phyloP scores from a whole-genome alignment of 208 protist species.

The Acanthamoeba triangularis region DNA sequence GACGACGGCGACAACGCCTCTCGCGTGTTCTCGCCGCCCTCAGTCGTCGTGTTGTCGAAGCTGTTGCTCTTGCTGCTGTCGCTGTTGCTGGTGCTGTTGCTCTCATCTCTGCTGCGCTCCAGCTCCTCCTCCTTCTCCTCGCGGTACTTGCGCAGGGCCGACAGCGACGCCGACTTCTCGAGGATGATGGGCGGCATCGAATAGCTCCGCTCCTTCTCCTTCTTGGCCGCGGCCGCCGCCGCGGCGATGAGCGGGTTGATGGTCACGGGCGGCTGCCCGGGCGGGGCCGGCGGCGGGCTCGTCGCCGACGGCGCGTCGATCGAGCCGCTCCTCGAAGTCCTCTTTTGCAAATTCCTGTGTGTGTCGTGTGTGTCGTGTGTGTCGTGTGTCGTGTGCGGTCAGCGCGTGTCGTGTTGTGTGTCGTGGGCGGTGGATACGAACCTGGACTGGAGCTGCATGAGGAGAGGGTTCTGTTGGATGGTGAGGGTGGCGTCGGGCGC shows the following conservation, averaged over 20 bases:
- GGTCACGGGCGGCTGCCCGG: neutral
- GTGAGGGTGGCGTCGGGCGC: slow-evolving; percentile 17
- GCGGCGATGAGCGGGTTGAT: slow-evolving; percentile 49
- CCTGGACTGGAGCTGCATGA: slow-evolving; percentile 53
- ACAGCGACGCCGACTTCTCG: slow-evolving; percentile 59
- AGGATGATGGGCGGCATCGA: slow-evolving; percentile 61
- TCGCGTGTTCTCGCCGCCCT: neutral
- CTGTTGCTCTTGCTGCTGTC: neutral
- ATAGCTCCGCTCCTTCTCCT: slow-evolving; percentile 43
- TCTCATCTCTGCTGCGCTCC: neutral
- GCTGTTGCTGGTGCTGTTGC: neutral
- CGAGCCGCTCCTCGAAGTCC: neutral
- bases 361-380: neutral
- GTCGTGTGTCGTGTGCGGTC: neutral
- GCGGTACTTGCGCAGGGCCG: slow-evolving; percentile 20
- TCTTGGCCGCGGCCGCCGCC: slow-evolving; percentile 1
- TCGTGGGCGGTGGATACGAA: neutral
- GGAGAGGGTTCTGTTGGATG: slow-evolving; percentile 36
- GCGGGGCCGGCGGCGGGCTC: neutral
- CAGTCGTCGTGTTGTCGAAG: neutral
- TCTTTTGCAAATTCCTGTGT: neutral
- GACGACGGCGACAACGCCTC: neutral
- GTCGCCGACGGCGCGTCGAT: slow-evolving; percentile 1
- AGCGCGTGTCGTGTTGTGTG: neutral
- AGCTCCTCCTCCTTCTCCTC: slow-evolving; percentile 25